phyloP scores from a whole-genome alignment of 495 filamentous ascomycete genomes.

The Neurospora discreta region DNA sequence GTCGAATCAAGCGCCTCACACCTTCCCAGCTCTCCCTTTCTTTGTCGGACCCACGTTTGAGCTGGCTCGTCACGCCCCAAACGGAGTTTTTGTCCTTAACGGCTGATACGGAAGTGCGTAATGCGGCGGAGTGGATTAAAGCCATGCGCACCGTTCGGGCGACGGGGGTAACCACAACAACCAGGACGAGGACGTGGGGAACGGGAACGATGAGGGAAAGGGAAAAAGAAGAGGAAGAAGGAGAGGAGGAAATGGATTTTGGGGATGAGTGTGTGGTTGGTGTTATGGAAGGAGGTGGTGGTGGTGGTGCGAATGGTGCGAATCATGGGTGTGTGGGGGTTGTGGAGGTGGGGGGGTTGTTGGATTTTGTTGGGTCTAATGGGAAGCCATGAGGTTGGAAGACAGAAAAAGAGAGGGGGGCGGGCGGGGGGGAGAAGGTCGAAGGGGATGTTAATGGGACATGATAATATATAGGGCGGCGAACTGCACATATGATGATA shows the following conservation, averaged over 20 bases:
- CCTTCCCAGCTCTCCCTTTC: conserved; percentile 21
- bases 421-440: too few relatives aligned
- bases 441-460: too few relatives aligned
- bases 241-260: conserved; percentile 6
- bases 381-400: not conserved
- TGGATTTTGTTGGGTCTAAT: not conserved
- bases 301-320: too few relatives aligned
- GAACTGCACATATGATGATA: not conserved
- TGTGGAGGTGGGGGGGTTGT: conserved; percentile 29
- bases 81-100: conserved; percentile 35
- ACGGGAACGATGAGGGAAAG: too few relatives aligned
- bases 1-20: conserved; percentile 25
- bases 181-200: conserved; percentile 6
- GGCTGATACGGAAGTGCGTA: conserved; percentile 26
- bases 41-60: conserved; percentile 6
- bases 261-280: conserved; percentile 33
- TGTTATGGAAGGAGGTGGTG: conserved; percentile 31
- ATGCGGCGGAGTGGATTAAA: conserved; percentile 31
- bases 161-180: not conserved
- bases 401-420: too few relatives aligned
- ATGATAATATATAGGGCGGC: not conserved
- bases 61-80: conserved; percentile 24
- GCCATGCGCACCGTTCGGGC: conserved; percentile 13
- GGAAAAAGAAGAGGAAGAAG: conserved; percentile 1
- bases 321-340: conserved; percentile 24